Conservation (phyloP, 2,329 filamentous ascomycete species). For the Botrytis elliptica region DNA sequence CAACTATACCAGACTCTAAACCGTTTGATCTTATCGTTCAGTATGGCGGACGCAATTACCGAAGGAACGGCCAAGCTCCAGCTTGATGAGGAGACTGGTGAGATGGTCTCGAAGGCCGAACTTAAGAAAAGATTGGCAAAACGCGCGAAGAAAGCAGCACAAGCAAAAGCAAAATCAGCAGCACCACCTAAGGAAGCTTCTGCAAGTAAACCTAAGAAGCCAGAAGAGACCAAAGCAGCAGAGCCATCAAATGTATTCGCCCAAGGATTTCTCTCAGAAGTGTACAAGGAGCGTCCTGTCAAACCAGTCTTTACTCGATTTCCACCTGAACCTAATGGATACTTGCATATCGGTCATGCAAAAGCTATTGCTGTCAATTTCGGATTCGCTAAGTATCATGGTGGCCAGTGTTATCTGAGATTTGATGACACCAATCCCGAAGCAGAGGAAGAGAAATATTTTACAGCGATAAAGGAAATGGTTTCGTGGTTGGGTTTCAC, state of each 20-base stretch:
- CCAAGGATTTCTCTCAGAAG: slow-evolving; percentile 70
- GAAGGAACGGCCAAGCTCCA: slow-evolving; percentile 55
- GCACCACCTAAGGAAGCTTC: slow-evolving; percentile 39
- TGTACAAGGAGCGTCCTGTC: slow-evolving; percentile 66
- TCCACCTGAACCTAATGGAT: slow-evolving; percentile 88
- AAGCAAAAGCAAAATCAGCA: slow-evolving; percentile 52
- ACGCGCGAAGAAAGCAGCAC: slow-evolving; percentile 55
- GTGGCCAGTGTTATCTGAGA: slow-evolving; percentile 69
- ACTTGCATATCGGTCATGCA: slow-evolving; percentile 87
- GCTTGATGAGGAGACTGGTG: slow-evolving; percentile 63
- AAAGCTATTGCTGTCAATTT: slow-evolving; percentile 98
- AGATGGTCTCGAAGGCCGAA: slow-evolving; percentile 64
- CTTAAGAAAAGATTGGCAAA: slow-evolving; percentile 61
- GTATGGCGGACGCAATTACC: slow-evolving; percentile 49
- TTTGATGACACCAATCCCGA: slow-evolving; percentile 97
- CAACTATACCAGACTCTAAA: neutral
- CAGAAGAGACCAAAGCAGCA: slow-evolving; percentile 37
- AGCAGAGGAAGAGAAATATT: slow-evolving; percentile 87
- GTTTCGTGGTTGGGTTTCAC: slow-evolving; percentile 79
- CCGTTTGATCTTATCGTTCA: neutral
- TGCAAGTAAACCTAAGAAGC: slow-evolving; percentile 34
- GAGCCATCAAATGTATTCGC: slow-evolving; percentile 63
- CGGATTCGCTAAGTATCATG: slow-evolving; percentile 83
- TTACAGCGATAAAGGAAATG: slow-evolving; percentile 84
- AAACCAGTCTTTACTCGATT: slow-evolving; percentile 69